Conservation (phyloP, 306 rosid genomes). For the Lablab purpureus region DNA sequence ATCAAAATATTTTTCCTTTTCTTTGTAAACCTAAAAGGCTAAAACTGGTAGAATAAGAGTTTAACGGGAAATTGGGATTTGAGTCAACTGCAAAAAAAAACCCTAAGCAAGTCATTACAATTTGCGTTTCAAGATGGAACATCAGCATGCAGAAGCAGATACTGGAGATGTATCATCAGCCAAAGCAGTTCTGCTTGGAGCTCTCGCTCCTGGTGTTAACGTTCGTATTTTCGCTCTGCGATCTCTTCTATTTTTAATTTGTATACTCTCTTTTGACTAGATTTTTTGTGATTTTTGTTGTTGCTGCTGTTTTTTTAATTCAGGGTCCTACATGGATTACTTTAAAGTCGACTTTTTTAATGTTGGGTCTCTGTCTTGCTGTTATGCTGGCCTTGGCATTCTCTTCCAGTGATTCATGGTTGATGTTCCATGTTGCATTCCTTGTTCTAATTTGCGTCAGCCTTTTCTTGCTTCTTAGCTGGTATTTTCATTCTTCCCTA, state of each 20-base stretch:
- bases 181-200: constrained; percentile 83
- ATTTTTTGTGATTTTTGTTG: neutral
- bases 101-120: constrained; percentile 31
- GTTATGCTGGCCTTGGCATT: constrained; percentile 85
- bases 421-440: constrained; percentile 80
- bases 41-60: neutral
- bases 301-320: neutral
- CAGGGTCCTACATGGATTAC: constrained; percentile 92
- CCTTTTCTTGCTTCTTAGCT: constrained; percentile 88
- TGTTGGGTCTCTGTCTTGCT: constrained; percentile 80
- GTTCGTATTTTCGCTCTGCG: constrained; percentile 49
- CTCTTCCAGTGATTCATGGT: constrained; percentile 81
- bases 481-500: constrained; percentile 53
- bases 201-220: constrained; percentile 91
- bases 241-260: neutral
- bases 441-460: constrained; percentile 72
- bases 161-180: constrained; percentile 72
- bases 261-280: neutral
- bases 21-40: neutral
- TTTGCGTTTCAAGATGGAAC: constrained; percentile 51
- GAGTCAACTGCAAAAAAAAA: neutral
- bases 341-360: constrained; percentile 65
- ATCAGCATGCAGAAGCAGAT: constrained; percentile 39
- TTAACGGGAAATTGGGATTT: neutral
- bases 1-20: neutral